Percentiles rank a stretch among this genome's conserved stretches.
phyloP scores from a whole-genome alignment of 108 stramenopile genomes.

The Nannochloropsis salina region DNA sequence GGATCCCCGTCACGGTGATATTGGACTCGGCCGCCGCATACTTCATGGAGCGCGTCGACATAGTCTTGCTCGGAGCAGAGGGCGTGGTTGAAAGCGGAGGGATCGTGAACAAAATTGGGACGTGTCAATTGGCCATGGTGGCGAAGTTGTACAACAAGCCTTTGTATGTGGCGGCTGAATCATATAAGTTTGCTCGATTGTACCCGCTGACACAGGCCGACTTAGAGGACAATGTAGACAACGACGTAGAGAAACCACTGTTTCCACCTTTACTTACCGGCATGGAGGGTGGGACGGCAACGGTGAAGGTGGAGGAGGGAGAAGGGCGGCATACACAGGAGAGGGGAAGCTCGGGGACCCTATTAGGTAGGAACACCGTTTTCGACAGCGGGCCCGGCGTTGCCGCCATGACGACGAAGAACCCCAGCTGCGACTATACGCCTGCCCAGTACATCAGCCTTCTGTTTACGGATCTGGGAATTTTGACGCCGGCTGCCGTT shows the following conservation, averaged over 20 bases:
- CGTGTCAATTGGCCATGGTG: constrained; percentile 60
- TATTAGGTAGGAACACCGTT: background rate
- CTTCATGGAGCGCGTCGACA: constrained; percentile 83
- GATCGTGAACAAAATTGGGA: constrained; percentile 72
- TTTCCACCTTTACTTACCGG: background rate
- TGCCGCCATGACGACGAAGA: constrained; percentile 48
- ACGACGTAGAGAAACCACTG: constrained; percentile 16
- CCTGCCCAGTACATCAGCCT: constrained; percentile 91
- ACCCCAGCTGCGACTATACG: constrained; percentile 83
- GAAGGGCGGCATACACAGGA: too few species aligned
- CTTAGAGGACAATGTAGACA: constrained; percentile 56
- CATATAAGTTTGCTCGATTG: constrained; percentile 92
- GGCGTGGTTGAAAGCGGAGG: constrained; percentile 96
- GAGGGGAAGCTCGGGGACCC: too few species aligned
- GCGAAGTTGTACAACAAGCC: constrained; percentile 84
- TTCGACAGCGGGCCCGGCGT: background rate
- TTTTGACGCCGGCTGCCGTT: constrained; percentile 92
- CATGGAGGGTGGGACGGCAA: background rate
- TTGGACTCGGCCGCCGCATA: constrained; percentile 89
- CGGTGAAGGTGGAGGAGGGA: too few species aligned
- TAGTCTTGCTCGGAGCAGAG: constrained; percentile 90
- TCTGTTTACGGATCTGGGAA: constrained; percentile 94
- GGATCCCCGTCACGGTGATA: constrained; percentile 81
- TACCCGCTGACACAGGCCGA: constrained; percentile 89
- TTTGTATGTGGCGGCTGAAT: constrained; percentile 94